Percentiles rank a stretch among this genome's conserved stretches.
These are phyloP conservation scores for Naematelia encephala DNA, from an alignment of 768 basidiomycete genomes.

Conservation along the genomic window DNA sequence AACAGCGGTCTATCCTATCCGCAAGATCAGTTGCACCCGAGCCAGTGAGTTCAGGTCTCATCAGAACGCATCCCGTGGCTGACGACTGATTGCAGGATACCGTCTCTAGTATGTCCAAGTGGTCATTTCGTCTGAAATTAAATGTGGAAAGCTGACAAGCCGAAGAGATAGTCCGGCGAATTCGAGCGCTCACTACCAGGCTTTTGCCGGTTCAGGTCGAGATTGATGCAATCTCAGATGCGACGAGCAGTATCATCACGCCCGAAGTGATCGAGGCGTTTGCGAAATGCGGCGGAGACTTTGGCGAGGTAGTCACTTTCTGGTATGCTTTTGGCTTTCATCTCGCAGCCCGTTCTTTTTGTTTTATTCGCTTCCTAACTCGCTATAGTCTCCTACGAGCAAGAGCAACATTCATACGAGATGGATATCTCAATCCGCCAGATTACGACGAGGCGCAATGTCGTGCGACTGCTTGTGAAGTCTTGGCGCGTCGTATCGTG, in stretches of 20 bases:
- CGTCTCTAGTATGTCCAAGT: constrained; percentile 30
- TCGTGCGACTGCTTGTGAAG: constrained; percentile 60
- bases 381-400: constrained; percentile 18
- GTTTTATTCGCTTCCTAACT: too few relatives aligned
- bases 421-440: constrained; percentile 75
- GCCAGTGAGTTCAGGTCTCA: constrained; percentile 38
- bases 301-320: constrained; percentile 67
- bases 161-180: constrained; percentile 73
- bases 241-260: constrained; percentile 80
- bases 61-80: too few relatives aligned
- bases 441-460: constrained; percentile 82
- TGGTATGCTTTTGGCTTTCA: constrained; percentile 32
- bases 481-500: constrained; percentile 57
- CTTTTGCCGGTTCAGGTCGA: constrained; percentile 81
- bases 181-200: constrained; percentile 69
- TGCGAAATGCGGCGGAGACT: constrained; percentile 78
- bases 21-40: constrained; percentile 29
- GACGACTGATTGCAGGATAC: constrained; percentile 46
- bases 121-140: not conserved
- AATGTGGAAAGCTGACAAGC: not conserved
- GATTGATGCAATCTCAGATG: constrained; percentile 61
- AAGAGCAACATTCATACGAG: constrained; percentile 72
- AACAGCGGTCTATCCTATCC: constrained; percentile 45
- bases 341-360: too few relatives aligned
- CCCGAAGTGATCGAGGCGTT: constrained; percentile 70